Conservation (phyloP, 2,329 filamentous ascomycete species). For the Fusarium sambucinum region DNA sequence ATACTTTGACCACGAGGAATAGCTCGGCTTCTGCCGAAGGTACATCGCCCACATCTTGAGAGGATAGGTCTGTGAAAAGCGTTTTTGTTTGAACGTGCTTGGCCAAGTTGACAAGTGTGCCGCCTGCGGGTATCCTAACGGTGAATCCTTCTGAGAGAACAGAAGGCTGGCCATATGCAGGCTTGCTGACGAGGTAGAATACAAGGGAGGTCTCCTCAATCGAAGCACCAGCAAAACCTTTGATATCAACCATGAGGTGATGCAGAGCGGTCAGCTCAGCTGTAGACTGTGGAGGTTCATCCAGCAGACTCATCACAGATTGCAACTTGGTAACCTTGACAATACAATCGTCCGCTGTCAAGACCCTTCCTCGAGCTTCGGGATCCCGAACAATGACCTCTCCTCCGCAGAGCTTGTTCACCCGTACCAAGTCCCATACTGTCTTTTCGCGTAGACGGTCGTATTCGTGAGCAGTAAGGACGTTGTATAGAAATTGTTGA, state of each 20-base stretch:
- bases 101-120: conserved; percentile 74
- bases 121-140: conserved; percentile 80
- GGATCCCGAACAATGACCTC: conserved; percentile 97
- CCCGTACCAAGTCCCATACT: conserved; percentile 93
- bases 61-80: conserved; percentile 86
- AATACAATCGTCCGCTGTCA: conserved; percentile 93
- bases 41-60: conserved; percentile 75
- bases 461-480: conserved; percentile 89
- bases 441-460: conserved; percentile 84
- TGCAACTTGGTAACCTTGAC: conserved; percentile 92
- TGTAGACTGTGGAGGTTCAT: conserved; percentile 78
- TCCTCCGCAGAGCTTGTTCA: conserved; percentile 93
- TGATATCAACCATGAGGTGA: conserved; percentile 86
- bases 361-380: conserved; percentile 80
- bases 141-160: conserved; percentile 86
- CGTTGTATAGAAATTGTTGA: conserved; percentile 92
- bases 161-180: conserved; percentile 70
- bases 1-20: conserved; percentile 85
- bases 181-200: conserved; percentile 81
- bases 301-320: conserved; percentile 93
- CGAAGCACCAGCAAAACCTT: conserved; percentile 81
- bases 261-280: conserved; percentile 79
- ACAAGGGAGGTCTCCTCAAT: conserved; percentile 81
- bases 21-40: conserved; percentile 76
- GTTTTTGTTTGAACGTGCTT: conserved; percentile 80